phyloP scores from a whole-genome alignment of 2,329 filamentous ascomycete species.

The Paramyrothecium roridum region DNA sequence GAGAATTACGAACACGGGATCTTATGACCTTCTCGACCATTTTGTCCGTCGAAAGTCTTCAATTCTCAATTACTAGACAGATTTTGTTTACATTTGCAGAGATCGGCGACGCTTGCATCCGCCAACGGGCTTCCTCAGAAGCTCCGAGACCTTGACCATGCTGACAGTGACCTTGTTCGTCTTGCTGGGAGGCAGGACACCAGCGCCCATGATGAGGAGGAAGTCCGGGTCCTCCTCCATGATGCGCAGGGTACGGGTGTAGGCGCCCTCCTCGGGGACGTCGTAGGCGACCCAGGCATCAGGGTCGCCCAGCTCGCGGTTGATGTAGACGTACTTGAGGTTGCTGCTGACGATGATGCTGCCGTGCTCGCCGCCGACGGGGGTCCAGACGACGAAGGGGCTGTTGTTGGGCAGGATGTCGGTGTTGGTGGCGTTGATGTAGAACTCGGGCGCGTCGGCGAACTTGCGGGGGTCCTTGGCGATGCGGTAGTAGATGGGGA shows the following conservation, averaged over 20 bases:
- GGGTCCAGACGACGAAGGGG: conserved; percentile 42
- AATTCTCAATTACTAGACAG: too few species aligned
- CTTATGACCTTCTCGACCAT: too few species aligned
- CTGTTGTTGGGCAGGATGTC: conserved; percentile 31
- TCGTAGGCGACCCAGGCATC: conserved; percentile 32
- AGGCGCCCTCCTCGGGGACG: conserved; percentile 30
- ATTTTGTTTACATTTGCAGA: too few species aligned
- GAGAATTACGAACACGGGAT: too few species aligned
- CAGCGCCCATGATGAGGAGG: conserved; percentile 40
- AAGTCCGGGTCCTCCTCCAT: conserved; percentile 28
- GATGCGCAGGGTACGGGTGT: conserved; percentile 32
- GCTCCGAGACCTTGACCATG: conserved; percentile 24
- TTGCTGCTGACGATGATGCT: conserved; percentile 40
- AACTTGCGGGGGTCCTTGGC: conserved; percentile 34
- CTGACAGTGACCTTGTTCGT: conserved; percentile 39
- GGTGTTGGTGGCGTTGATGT: conserved; percentile 26
- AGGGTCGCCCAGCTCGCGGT: conserved; percentile 34
- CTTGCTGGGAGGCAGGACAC: conserved; percentile 42
- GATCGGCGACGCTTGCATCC: background rate
- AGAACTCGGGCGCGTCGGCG: conserved; percentile 22
- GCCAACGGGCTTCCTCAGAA: conserved; percentile 13
- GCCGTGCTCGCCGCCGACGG: conserved; percentile 39
- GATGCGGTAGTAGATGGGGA: conserved; percentile 44
- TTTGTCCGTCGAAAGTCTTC: too few species aligned
- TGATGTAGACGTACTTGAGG: conserved; percentile 35